Evolutionary conservation across 495 filamentous ascomycete species (phyloP).

Genomic region (Tuber umbilicatum): DNA sequence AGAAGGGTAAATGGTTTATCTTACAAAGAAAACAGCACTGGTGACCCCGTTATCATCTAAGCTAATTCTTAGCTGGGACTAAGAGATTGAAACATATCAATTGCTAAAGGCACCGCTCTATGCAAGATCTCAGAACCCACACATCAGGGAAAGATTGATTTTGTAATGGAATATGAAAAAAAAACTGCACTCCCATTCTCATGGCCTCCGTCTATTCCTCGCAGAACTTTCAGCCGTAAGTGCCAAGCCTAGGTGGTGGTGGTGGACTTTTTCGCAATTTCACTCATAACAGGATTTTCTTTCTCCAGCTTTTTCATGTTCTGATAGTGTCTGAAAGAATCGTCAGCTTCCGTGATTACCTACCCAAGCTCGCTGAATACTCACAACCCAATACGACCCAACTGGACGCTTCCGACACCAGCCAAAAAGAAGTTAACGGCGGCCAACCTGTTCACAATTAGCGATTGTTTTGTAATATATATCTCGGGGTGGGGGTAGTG

Average conservation of each 20-base stretch:
- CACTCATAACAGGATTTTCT: constrained; percentile 8
- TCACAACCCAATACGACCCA: constrained; percentile 65
- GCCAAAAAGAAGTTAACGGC: constrained; percentile 98
- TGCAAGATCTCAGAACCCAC: not conserved
- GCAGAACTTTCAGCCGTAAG: not conserved
- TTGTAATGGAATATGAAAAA: not conserved
- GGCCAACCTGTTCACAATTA: constrained; percentile 58
- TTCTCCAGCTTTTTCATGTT: constrained; percentile 26
- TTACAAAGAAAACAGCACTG: not conserved
- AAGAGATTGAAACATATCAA: not conserved
- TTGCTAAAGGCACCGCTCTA: not conserved
- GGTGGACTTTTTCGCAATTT: not conserved
- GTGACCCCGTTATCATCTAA: not conserved
- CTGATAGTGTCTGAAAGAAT: constrained; percentile 19
- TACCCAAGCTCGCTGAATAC: constrained; percentile 2
- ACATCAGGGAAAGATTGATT: not conserved
- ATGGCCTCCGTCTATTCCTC: not conserved
- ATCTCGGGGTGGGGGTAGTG: constrained; percentile 3
- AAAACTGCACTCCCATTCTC: not conserved
- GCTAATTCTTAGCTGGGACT: not conserved
- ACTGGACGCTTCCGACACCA: constrained; percentile 69
- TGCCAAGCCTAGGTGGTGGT: not conserved
- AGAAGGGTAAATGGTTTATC: not conserved
- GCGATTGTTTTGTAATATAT: not conserved
- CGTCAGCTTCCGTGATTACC: not conserved